Percentiles rank a stretch among this genome's conserved stretches.
Evolutionary conservation across 768 basidiomycete species (phyloP).

Genomic region (Ramaria rubella): DNA sequence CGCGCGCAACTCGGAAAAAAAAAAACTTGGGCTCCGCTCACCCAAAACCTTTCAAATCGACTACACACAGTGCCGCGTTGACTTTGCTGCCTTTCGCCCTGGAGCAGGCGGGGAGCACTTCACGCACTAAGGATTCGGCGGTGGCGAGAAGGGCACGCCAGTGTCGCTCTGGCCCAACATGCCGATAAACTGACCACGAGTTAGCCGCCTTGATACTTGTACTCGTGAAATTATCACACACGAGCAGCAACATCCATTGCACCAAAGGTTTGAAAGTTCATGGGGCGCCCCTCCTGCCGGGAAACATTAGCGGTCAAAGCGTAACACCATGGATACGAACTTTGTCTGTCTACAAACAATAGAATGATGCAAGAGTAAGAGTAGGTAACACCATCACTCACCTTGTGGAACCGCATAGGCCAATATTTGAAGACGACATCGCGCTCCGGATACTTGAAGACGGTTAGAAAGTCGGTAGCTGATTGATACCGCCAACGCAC

Average conservation of each 20-base stretch:
- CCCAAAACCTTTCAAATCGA: constrained; percentile 69
- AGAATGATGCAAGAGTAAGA: background rate
- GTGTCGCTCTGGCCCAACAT: constrained; percentile 51
- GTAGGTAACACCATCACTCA: constrained; percentile 20
- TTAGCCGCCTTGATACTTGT: background rate
- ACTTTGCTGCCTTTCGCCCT: constrained; percentile 44
- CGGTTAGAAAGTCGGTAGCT: background rate
- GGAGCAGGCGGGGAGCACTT: constrained; percentile 60
- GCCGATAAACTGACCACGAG: constrained; percentile 43
- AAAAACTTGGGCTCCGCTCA: constrained; percentile 28
- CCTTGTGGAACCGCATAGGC: constrained; percentile 79
- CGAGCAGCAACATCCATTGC: constrained; percentile 40
- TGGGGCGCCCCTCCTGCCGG: constrained; percentile 56
- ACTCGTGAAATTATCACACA: background rate
- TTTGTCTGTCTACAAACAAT: constrained; percentile 55
- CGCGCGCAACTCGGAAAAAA: background rate
- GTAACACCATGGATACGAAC: constrained; percentile 24
- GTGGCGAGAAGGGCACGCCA: constrained; percentile 61
- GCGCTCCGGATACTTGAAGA: constrained; percentile 60
- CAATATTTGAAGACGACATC: constrained; percentile 65
- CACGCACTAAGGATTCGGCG: constrained; percentile 55
- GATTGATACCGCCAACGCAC: constrained; percentile 19
- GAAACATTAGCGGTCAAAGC: background rate
- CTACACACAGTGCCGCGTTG: constrained; percentile 52
- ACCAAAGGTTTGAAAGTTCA: constrained; percentile 62